Evolutionary conservation across 2,329 filamentous ascomycete genomes (phyloP), one percentile per base, ranked within the genome.

Genomic region (Davidsoniella eucalypti): DNA sequence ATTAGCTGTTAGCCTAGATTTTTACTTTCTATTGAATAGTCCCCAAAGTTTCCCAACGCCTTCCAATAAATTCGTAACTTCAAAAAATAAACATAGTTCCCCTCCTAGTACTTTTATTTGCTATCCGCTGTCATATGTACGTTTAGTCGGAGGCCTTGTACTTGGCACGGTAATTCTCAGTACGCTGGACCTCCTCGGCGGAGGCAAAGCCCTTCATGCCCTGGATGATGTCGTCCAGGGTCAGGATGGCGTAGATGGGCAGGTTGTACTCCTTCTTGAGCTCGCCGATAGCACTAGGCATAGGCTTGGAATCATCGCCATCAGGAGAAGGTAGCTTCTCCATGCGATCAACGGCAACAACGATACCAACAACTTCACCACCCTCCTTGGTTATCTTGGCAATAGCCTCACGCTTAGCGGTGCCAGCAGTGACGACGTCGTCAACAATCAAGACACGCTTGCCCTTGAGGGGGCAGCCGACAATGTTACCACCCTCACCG

Each of bases 381-480:
- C 90, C 92, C 63, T 94, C 83, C 58, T 78, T 78, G 58, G 79
- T 75, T 62, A 96, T 94, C 65, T 94, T 92, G 50, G 79, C 79
- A 54, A 96, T 87, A 12, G 90, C 87, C 65, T 96, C 88, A 52
- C 87, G 75, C 69, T 95, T 88, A 39, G 92, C 92, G 1, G 88
- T 96, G 25, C 92, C 92, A 0, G 87, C 90, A 1, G 88, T 95
- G 60, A 96, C 90, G 52, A 98, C 90, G 67, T 96, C 92, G 69
- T 98, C 92, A 39, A 98, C 82, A 58, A 98, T 84, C 33, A 98
- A 72, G 14, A 95, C 79, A 54, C 75, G 78, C 74, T 92, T 88
- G 49, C 85, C 88, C 67, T 84, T 83, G 48, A 96, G 70, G 5
- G 82, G 75, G 26, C 87, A 84, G 9, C 92, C 92, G 12, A 96